Evolutionary conservation across 208 protist genomes (phyloP).

Genomic region (Trypanosoma congolense): DNA sequence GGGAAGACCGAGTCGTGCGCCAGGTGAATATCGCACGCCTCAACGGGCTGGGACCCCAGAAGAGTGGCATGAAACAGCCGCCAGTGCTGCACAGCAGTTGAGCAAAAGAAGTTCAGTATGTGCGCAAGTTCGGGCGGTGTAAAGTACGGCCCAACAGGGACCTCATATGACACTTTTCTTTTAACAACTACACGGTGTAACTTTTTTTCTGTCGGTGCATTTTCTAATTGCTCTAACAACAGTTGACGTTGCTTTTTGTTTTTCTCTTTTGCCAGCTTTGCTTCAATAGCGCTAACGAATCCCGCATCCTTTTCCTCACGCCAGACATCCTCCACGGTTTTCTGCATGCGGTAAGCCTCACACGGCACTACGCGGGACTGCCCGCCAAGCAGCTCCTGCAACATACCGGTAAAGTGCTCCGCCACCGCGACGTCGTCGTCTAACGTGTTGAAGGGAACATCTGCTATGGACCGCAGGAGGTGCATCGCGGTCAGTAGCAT

Average conservation of each 20-base stretch:
- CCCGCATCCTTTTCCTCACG: conserved; percentile 44
- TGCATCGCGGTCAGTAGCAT: conserved; percentile 56
- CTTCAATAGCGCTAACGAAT: conserved; percentile 36
- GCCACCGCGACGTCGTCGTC: conserved; percentile 25
- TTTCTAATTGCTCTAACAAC: conserved; percentile 34
- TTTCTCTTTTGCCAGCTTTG: conserved; percentile 36
- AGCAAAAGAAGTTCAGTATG: conserved; percentile 53
- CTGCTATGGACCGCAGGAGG: conserved; percentile 36
- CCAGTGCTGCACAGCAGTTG: conserved; percentile 57
- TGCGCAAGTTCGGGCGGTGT: conserved; percentile 41
- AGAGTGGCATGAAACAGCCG: conserved; percentile 47
- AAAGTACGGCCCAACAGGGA: conserved; percentile 59
- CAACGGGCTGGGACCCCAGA: conserved; percentile 19
- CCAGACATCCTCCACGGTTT: conserved; percentile 20
- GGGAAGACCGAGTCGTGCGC: conserved; percentile 25
- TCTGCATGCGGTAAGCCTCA: conserved; percentile 27
- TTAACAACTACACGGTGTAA: conserved; percentile 21
- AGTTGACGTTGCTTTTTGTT: conserved; percentile 45
- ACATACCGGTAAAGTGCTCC: conserved; percentile 16
- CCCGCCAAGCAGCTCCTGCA: conserved; percentile 39
- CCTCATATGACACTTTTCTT: conserved; percentile 32
- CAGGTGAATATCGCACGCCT: conserved; percentile 1
- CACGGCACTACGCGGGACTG: conserved; percentile 44
- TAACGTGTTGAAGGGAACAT: conserved; percentile 1
- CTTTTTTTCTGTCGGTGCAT: conserved; percentile 27